Percentiles rank a stretch among this genome's conserved stretches.
These are phyloP conservation scores for Monilinia fructicola DNA, from an alignment of 2,329 filamentous ascomycete genomes.

Conservation along the genomic window DNA sequence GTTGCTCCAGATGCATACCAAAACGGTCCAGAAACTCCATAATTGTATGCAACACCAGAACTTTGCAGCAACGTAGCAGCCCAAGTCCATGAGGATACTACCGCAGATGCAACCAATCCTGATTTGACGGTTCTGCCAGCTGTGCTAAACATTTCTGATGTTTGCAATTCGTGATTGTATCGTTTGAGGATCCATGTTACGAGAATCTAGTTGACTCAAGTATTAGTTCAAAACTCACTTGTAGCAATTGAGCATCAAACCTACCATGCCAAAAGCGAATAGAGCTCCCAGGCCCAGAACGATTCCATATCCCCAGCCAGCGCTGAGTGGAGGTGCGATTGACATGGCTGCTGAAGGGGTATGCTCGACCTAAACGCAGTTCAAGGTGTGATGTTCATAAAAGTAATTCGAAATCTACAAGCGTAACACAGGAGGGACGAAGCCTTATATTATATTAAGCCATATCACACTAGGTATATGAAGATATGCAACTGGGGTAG, in stretches of 20 bases:
- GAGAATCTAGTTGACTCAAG: slow-evolving; percentile 34
- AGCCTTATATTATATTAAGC: slow-evolving; percentile 16
- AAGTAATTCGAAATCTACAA: not conserved
- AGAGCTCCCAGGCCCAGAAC: slow-evolving; percentile 59
- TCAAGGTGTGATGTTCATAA: not conserved
- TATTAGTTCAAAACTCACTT: not conserved
- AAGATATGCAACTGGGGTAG: not conserved
- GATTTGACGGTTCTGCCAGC: slow-evolving; percentile 87
- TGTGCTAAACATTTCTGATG: slow-evolving; percentile 89
- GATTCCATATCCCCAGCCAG: slow-evolving; percentile 62
- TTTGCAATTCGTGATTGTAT: slow-evolving; percentile 77
- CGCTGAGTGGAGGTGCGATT: slow-evolving; percentile 38
- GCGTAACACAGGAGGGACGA: slow-evolving; percentile 2
- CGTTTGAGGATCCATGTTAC: slow-evolving; percentile 43
- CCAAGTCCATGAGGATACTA: slow-evolving; percentile 95
- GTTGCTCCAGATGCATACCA: slow-evolving; percentile 71
- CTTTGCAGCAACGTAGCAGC: slow-evolving; percentile 79
- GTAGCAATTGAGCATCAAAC: slow-evolving; percentile 17
- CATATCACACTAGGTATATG: slow-evolving; percentile 8
- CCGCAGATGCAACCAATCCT: slow-evolving; percentile 80
- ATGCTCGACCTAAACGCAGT: slow-evolving; percentile 6
- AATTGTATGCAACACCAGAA: slow-evolving; percentile 78
- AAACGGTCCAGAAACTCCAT: slow-evolving; percentile 67
- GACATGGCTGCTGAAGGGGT: slow-evolving; percentile 32
- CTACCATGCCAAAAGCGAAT: slow-evolving; percentile 64